phyloP scores from a whole-genome alignment of 1,284 basidiomycete species.

The Apiotrichum laibachii region DNA sequence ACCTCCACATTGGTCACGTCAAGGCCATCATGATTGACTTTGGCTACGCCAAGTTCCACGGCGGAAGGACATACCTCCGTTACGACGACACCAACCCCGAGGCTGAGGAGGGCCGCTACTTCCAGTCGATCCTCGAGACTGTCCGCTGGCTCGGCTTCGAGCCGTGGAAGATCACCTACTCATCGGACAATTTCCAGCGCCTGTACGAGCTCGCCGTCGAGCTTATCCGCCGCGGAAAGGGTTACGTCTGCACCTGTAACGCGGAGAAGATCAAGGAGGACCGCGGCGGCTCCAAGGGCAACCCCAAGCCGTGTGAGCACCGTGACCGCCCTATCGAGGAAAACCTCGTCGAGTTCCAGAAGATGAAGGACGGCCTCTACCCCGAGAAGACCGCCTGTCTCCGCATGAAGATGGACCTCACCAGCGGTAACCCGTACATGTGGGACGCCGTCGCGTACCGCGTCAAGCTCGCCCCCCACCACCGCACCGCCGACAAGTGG shows the following conservation, averaged over 20 bases:
- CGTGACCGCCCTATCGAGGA: slow-evolving; percentile 79
- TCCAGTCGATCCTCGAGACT: slow-evolving; percentile 93
- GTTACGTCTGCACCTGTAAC: slow-evolving; percentile 94
- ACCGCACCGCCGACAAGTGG: slow-evolving; percentile 91
- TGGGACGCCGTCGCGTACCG: slow-evolving; percentile 99
- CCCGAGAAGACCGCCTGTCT: slow-evolving; percentile 85
- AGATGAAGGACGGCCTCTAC: slow-evolving; percentile 90
- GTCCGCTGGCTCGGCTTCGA: slow-evolving; percentile 97
- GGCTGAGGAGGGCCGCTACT: slow-evolving; percentile 92
- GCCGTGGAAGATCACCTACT: slow-evolving; percentile 99
- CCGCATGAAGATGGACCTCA: slow-evolving; percentile 96
- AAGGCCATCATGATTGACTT: slow-evolving; percentile 99
- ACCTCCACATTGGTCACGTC: slow-evolving; percentile 92
- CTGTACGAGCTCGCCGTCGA: slow-evolving; percentile 88
- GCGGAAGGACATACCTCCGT: slow-evolving; percentile 82
- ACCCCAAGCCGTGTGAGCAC: slow-evolving; percentile 80
- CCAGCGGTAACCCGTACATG: slow-evolving; percentile 96
- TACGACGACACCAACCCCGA: slow-evolving; percentile 99
- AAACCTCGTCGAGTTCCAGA: slow-evolving; percentile 82
- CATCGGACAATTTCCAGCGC: slow-evolving; percentile 92
- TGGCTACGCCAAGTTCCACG: slow-evolving; percentile 89
- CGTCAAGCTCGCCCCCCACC: slow-evolving; percentile 85
- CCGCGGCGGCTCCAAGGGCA: slow-evolving; percentile 77
- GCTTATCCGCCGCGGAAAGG: slow-evolving; percentile 84
- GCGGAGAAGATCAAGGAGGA: slow-evolving; percentile 89